phyloP scores from a whole-genome alignment of 345 rosid genomes.

The Erysimum cheiranthoides region DNA sequence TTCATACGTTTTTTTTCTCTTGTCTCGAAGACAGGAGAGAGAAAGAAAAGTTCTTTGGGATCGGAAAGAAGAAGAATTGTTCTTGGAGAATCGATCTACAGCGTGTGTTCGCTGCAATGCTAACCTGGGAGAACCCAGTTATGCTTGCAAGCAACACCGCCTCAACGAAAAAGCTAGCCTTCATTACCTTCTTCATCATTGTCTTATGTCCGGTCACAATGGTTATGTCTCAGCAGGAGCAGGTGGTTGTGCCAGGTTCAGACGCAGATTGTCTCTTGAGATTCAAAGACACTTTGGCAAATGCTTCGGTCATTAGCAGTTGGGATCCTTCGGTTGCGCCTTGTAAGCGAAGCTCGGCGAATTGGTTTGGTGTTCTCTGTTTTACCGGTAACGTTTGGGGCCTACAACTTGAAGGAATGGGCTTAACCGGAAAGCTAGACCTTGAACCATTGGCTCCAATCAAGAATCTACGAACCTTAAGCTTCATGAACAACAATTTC shows the following conservation, averaged over 20 bases:
- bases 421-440: constrained; percentile 54
- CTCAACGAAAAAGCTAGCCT: constrained; percentile 10
- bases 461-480: constrained; percentile 56
- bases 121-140: constrained; percentile 53
- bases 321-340: constrained; percentile 57
- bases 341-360: constrained; percentile 45
- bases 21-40: constrained; percentile 8
- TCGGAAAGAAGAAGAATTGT: neutral
- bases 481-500: constrained; percentile 73
- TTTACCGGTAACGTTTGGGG: constrained; percentile 56
- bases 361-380: constrained; percentile 77
- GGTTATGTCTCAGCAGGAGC: constrained; percentile 31
- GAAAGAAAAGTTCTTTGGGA: neutral
- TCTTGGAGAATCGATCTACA: constrained; percentile 20
- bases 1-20: constrained; percentile 27
- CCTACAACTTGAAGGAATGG: constrained; percentile 65
- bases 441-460: constrained; percentile 52
- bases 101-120: constrained; percentile 44
- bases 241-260: constrained; percentile 39
- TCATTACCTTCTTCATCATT: constrained; percentile 23
- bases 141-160: constrained; percentile 52
- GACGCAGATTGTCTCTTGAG: constrained; percentile 49
- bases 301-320: constrained; percentile 37
- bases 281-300: constrained; percentile 47
- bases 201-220: constrained; percentile 24